Evolutionary conservation across 140 eudicot species (phyloP).

Genomic region (Cichorium intybus): DNA sequence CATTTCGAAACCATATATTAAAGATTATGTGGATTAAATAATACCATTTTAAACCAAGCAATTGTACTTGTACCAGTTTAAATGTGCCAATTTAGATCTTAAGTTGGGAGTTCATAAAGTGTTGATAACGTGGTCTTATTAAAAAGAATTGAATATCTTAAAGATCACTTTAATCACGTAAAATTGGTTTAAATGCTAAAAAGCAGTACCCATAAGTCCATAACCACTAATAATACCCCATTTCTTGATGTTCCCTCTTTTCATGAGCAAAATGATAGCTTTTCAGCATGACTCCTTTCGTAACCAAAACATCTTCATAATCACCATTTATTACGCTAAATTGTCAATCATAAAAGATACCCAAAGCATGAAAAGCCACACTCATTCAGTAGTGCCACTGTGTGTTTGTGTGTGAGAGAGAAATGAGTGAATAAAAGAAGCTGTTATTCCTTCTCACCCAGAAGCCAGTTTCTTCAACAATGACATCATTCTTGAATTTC

Average conservation of each 20-base stretch:
- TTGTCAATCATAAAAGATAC: slow-evolving; percentile 30
- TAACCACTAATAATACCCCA: slow-evolving; percentile 28
- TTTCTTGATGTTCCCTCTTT: slow-evolving; percentile 31
- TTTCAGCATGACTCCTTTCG: slow-evolving; percentile 30
- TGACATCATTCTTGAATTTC: slow-evolving; percentile 12
- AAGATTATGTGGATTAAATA: background rate
- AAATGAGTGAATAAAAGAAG: slow-evolving; percentile 5
- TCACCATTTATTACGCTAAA: slow-evolving; percentile 35
- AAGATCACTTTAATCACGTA: background rate
- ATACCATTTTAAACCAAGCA: background rate
- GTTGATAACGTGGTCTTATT: background rate
- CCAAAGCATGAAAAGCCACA: slow-evolving; percentile 29
- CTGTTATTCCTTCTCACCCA: slow-evolving; percentile 9
- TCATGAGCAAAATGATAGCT: slow-evolving; percentile 26
- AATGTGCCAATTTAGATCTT: background rate
- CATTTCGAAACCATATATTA: background rate
- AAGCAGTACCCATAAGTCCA: slow-evolving; percentile 16
- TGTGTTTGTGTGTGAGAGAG: slow-evolving; percentile 16
- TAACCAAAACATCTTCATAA: slow-evolving; percentile 31
- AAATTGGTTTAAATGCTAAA: background rate
- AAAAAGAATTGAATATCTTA: background rate
- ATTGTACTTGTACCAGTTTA: background rate
- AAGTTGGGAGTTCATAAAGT: background rate
- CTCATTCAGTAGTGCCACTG: slow-evolving; percentile 25
- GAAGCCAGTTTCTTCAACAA: slow-evolving; percentile 1